A percentile compares a stretch with the other conserved stretches of the same genome.
Evolutionary conservation across 306 rosid species (phyloP).

Genomic region (Cotoneaster glaucophyllus): DNA sequence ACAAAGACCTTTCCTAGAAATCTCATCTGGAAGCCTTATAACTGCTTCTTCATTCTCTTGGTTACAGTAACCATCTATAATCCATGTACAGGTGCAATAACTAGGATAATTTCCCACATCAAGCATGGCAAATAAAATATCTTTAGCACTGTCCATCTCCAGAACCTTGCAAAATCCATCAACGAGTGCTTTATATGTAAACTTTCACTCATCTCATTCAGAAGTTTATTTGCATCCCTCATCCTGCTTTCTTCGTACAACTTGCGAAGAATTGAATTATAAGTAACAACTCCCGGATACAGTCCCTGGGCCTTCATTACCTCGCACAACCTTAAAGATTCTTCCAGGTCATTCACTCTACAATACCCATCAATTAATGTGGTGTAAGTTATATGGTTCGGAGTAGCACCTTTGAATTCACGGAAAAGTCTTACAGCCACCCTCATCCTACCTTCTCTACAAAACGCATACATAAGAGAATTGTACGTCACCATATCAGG

Average conservation of each 20-base stretch:
- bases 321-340: conserved; percentile 53
- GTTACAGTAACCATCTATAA: conserved; percentile 60
- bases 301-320: conserved; percentile 66
- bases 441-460: conserved; percentile 81
- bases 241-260: conserved; percentile 75
- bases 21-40: conserved; percentile 52
- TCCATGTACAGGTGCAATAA: conserved; percentile 70
- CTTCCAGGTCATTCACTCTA: conserved; percentile 56
- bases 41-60: conserved; percentile 50
- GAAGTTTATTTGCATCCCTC: conserved; percentile 70
- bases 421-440: conserved; percentile 73
- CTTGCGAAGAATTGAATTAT: conserved; percentile 71
- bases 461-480: conserved; percentile 71
- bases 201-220: conserved; percentile 73
- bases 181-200: conserved; percentile 72
- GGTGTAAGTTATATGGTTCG: conserved; percentile 72
- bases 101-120: conserved; percentile 58
- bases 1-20: conserved; percentile 45
- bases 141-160: conserved; percentile 58
- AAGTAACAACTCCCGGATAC: conserved; percentile 71
- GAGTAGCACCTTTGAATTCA: conserved; percentile 51
- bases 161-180: conserved; percentile 65
- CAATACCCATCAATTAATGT: conserved; percentile 82
- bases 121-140: conserved; percentile 57
- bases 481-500: conserved; percentile 74